Evolutionary conservation across 2,329 filamentous ascomycete species (phyloP).

Genomic region (Xylariaceae sp.): DNA sequence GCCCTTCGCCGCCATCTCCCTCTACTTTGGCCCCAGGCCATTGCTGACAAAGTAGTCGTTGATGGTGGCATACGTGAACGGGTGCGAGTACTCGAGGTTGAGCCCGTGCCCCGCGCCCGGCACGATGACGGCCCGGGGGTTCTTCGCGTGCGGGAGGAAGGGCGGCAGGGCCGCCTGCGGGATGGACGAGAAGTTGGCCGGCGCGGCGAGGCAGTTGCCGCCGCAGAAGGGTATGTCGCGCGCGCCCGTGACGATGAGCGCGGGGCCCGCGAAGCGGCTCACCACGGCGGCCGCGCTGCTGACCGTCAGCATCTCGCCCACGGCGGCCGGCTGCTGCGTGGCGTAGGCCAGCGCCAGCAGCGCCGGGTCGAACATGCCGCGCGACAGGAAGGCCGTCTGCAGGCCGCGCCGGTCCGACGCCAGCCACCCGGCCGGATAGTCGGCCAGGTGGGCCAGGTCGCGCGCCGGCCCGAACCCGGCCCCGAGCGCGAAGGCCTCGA

Average conservation of each 20-base stretch:
- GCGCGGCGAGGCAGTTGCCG: conserved; percentile 46
- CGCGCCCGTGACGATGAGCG: conserved; percentile 52
- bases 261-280: conserved; percentile 43
- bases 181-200: conserved; percentile 39
- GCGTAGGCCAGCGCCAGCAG: conserved; percentile 38
- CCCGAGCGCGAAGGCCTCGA: too few relatives aligned
- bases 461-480: too few relatives aligned
- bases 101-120: conserved; percentile 43
- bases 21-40: too few relatives aligned
- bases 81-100: too few relatives aligned
- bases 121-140: conserved; percentile 48
- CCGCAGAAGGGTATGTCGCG: conserved; percentile 52
- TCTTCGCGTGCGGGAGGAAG: conserved; percentile 37
- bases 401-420: too few relatives aligned
- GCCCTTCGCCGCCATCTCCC: too few relatives aligned
- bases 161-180: conserved; percentile 23
- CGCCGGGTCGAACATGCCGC: conserved; percentile 46
- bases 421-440: too few relatives aligned
- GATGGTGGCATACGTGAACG: too few relatives aligned
- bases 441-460: too few relatives aligned
- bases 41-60: too few relatives aligned
- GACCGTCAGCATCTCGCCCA: conserved; percentile 53
- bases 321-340: conserved; percentile 47
- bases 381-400: conserved; percentile 45
- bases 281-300: conserved; percentile 26